phyloP scores from a whole-genome alignment of 768 basidiomycete species.

The Mycena rosella region DNA sequence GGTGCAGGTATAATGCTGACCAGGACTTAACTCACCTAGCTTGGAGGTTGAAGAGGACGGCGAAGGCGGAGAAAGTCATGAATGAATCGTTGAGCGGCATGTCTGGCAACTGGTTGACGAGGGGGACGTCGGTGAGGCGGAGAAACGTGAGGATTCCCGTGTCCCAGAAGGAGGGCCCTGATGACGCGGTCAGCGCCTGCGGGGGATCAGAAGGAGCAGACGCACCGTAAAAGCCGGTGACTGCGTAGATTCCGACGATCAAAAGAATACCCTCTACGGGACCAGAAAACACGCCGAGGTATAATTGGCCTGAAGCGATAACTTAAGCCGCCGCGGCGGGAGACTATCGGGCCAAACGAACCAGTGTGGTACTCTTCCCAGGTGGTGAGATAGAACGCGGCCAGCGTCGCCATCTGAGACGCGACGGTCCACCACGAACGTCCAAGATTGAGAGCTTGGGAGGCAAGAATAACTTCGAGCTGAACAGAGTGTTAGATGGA shows the following conservation, averaged over 20 bases:
- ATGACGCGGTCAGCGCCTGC: conserved; percentile 1
- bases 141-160: conserved; percentile 72
- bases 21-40: conserved; percentile 60
- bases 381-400: conserved; percentile 86
- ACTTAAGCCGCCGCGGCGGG: neutral
- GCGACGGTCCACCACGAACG: conserved; percentile 98
- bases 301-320: conserved; percentile 75
- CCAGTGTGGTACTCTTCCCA: conserved; percentile 94
- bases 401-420: conserved; percentile 80
- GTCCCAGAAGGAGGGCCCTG: conserved; percentile 89
- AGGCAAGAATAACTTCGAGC: conserved; percentile 89
- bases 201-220: conserved; percentile 9
- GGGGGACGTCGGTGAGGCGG: conserved; percentile 63
- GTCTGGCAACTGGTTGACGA: conserved; percentile 69
- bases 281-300: conserved; percentile 93
- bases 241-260: conserved; percentile 79
- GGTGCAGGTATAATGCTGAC: neutral
- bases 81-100: conserved; percentile 87
- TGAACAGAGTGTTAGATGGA: conserved; percentile 45
- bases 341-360: conserved; percentile 39
- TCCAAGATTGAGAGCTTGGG: conserved; percentile 90
- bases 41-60: conserved; percentile 84
- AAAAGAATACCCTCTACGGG: conserved; percentile 97
- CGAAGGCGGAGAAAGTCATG: conserved; percentile 83
- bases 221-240: conserved; percentile 83